Percentiles rank a stretch among this genome's conserved stretches.
Conservation (phyloP, 1,139 yeast species). For the Taiozyma sp. region DNA sequence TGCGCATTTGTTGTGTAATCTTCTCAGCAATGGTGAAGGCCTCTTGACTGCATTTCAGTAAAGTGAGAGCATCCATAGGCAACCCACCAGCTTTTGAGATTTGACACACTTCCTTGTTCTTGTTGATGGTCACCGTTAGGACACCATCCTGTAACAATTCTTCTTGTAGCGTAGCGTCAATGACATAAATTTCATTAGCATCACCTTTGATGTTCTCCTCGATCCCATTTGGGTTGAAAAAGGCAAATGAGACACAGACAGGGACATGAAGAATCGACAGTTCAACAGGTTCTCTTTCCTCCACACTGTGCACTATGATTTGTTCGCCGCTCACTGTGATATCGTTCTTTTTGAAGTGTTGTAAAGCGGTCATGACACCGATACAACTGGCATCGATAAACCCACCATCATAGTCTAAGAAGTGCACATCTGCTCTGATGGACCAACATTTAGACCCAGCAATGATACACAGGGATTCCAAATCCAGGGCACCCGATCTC, state of each 20-base stretch:
- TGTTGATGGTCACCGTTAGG: slow-evolving; percentile 81
- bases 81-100: slow-evolving; percentile 88
- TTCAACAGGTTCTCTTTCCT: slow-evolving; percentile 85
- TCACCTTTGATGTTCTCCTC: slow-evolving; percentile 71
- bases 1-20: slow-evolving; percentile 61
- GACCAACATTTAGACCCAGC: slow-evolving; percentile 94
- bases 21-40: slow-evolving; percentile 63
- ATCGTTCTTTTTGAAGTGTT: slow-evolving; percentile 84
- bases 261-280: slow-evolving; percentile 86
- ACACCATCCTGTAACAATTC: slow-evolving; percentile 75
- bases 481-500: slow-evolving; percentile 84
- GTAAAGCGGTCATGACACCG: slow-evolving; percentile 82
- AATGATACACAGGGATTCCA: slow-evolving; percentile 83
- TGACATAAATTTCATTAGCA: slow-evolving; percentile 54
- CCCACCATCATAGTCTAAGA: slow-evolving; percentile 87
- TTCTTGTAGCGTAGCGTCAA: slow-evolving; percentile 79
- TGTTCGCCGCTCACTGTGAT: slow-evolving; percentile 69
- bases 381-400: slow-evolving; percentile 86
- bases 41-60: slow-evolving; percentile 64
- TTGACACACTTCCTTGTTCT: slow-evolving; percentile 88
- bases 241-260: slow-evolving; percentile 84
- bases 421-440: slow-evolving; percentile 84
- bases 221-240: slow-evolving; percentile 61
- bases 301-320: slow-evolving; percentile 61
- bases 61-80: slow-evolving; percentile 68